Evolutionary conservation across 345 rosid genomes (phyloP), one percentile per base, ranked within the genome.

Genomic region (Acer yangbiense): DNA sequence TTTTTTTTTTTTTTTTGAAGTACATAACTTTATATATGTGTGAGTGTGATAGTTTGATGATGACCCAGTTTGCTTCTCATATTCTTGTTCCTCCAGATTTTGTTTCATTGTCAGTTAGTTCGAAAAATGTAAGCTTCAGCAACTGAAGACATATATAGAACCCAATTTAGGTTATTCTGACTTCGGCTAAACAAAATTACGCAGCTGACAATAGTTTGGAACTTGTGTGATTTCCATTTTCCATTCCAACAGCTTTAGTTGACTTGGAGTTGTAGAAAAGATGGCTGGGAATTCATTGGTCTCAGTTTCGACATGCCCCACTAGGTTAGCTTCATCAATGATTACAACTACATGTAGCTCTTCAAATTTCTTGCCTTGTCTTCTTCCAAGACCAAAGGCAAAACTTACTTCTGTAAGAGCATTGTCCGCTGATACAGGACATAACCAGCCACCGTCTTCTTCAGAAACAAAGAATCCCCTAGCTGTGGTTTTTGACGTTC

Each of bases 401-500:
- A 86, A 75, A 77, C 29, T 63, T 43, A 41, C 60, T 55, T 68
- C 32, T 14, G 75, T 91, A 48, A 84, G 86, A 83, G 97, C 91
- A 74, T 72, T 77, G 74, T 86, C 98, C 64, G 81, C 87, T 39
- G 89, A 91, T 70, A 73, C 87, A 1, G 89, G 79, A 75, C 90
- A 82, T 74, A 78, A 44, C 80, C 88, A 84, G 46, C 87, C 85
- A 43, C 80, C 89, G 4, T 62, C 94, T 54, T 79, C 90, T 69
- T 81, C 88, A 2, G 74, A 89, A 20, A 76, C 75, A 55, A 97
- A 76, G 81, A 86, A 77, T 81, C 89, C 90, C 27, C 86, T 94
- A 27, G 83, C 92, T 21, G 90, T 82, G 86, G 87, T 85, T 77
- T 82, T 90, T 79, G 97, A 93, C 64, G 85, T 89, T 52, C 98